Conservation (phyloP, 75 land plant genomes). For the Ceratopteris richardii region DNA sequence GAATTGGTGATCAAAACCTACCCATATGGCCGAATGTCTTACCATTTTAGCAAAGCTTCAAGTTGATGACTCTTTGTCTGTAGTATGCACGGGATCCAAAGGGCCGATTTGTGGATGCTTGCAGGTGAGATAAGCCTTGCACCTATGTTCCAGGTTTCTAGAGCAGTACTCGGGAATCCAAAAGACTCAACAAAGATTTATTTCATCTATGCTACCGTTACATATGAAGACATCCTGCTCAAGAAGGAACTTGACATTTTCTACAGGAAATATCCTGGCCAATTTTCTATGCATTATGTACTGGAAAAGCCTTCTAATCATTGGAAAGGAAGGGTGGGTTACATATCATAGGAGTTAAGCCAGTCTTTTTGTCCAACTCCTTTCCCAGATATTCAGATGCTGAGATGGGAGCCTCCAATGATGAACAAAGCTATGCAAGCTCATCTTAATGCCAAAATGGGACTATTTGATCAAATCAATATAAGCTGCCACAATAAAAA, state of each 20-base stretch:
- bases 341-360: conserved; percentile 78
- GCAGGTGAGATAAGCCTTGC: conserved; percentile 89
- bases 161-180: conserved; percentile 82
- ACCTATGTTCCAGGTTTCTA: conserved; percentile 85
- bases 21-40: conserved; percentile 75
- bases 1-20: conserved; percentile 92
- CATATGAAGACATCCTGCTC: conserved; percentile 74
- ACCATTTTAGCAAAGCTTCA: conserved; percentile 52
- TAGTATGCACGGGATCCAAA: conserved; percentile 70
- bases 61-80: conserved; percentile 63
- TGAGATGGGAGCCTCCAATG: conserved; percentile 89
- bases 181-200: conserved; percentile 55
- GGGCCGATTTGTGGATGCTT: conserved; percentile 87
- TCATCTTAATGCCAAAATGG: conserved; percentile 70
- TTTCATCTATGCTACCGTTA: conserved; percentile 86
- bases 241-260: conserved; percentile 79
- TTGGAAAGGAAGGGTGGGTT: conserved; percentile 91
- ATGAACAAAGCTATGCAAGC: conserved; percentile 95
- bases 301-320: conserved; percentile 84
- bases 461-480: too few relatives aligned
- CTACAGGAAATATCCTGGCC: conserved; percentile 42
- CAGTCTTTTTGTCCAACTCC: conserved; percentile 77
- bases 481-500: too few relatives aligned
- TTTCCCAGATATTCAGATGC: conserved; percentile 68
- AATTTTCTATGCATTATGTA: conserved; percentile 67